These are phyloP conservation scores for Batkoa obscura DNA, from an alignment of 371 early-diverging fungal species.

Conservation along the genomic window DNA sequence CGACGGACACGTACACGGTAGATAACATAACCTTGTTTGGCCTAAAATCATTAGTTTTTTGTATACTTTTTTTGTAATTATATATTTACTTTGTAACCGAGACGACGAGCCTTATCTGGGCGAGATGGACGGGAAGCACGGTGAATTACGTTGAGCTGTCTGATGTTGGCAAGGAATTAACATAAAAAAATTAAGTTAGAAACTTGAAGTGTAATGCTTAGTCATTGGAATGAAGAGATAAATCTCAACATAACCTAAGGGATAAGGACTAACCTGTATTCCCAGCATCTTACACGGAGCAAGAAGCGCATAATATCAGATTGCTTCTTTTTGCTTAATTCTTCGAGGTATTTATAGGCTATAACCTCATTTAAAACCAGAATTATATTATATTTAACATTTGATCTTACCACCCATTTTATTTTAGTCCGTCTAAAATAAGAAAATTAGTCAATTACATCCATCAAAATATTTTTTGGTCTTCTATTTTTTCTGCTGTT, in stretches of 20 bases:
- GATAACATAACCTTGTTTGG: conserved; percentile 96
- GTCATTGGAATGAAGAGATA: conserved; percentile 4
- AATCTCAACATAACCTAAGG: conserved; percentile 7
- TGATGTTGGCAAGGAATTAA: no score
- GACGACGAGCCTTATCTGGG: conserved; percentile 96
- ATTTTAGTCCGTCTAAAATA: no score
- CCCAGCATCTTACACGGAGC: conserved; percentile 95
- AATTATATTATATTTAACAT: neutral
- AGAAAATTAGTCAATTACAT: no score
- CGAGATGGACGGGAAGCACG: conserved; percentile 95
- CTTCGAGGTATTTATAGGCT: conserved; percentile 93
- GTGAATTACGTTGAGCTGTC: conserved; percentile 93
- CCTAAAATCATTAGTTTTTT: conserved; percentile 14
- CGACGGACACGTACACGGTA: conserved; percentile 97
- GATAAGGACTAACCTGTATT: conserved; percentile 52
- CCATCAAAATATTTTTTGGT: no score
- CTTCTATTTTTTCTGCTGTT: no score
- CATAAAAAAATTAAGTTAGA: neutral
- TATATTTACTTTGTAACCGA: conserved; percentile 74
- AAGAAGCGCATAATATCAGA: conserved; percentile 97
- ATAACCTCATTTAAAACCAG: neutral
- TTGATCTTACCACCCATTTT: conserved; percentile 3
- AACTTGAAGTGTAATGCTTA: neutral
- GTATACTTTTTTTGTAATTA: neutral
- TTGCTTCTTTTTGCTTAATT: conserved; percentile 97